Evolutionary conservation across 129 eudicot species (phyloP).

Genomic region (Pulicaria dysenterica): DNA sequence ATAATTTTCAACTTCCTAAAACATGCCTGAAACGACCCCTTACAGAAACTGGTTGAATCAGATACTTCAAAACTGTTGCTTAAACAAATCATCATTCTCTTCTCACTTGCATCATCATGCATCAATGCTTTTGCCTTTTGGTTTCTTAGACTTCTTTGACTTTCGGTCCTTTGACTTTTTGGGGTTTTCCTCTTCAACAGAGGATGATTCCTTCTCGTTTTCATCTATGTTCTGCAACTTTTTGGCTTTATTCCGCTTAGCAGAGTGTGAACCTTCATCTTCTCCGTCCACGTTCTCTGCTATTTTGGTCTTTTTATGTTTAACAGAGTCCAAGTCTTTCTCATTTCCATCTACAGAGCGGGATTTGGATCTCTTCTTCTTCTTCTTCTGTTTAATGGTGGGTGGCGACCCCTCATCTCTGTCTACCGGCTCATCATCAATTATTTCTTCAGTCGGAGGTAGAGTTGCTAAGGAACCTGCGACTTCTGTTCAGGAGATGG

Average conservation of each 20-base stretch:
- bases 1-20: neutral
- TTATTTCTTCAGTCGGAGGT: slow-evolving; percentile 34
- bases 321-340: slow-evolving; percentile 25
- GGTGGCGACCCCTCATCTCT: slow-evolving; percentile 31
- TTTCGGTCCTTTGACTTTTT: slow-evolving; percentile 45
- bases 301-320: slow-evolving; percentile 43
- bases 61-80: slow-evolving; percentile 26
- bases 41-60: neutral
- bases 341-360: slow-evolving; percentile 19
- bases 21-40: slow-evolving; percentile 9
- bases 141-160: slow-evolving; percentile 47
- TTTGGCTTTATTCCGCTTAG: slow-evolving; percentile 29
- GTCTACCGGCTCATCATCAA: slow-evolving; percentile 32
- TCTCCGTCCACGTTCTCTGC: slow-evolving; percentile 24
- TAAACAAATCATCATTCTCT: neutral
- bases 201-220: slow-evolving; percentile 10
- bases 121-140: slow-evolving; percentile 26
- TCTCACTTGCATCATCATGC: slow-evolving; percentile 26
- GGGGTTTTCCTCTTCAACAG: slow-evolving; percentile 39
- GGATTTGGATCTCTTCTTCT: slow-evolving; percentile 41
- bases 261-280: slow-evolving; percentile 20
- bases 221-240: slow-evolving; percentile 12
- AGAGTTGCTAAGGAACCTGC: slow-evolving; percentile 35
- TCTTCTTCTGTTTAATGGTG: slow-evolving; percentile 32
- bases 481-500: slow-evolving; percentile 34